Evolutionary conservation across 345 rosid species (phyloP).

Genomic region (Viola odorata): DNA sequence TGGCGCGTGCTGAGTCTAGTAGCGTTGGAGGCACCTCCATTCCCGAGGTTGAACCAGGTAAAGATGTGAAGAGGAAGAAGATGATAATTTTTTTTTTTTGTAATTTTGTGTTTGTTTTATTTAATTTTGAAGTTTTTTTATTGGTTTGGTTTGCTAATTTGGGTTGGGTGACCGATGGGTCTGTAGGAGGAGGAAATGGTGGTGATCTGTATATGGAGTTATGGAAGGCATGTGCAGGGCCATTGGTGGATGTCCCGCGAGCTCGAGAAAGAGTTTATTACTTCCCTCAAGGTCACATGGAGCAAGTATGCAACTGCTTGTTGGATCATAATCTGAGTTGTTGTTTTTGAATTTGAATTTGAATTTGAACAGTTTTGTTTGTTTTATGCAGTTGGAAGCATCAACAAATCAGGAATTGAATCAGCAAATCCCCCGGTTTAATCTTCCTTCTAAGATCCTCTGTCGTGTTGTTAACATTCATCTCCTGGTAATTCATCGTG

Average conservation of each 20-base stretch:
- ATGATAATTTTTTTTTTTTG: no score
- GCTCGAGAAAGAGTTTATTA: conserved; percentile 58
- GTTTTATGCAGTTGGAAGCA: conserved; percentile 61
- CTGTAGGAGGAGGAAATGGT: conserved; percentile 11
- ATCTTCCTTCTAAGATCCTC: conserved; percentile 71
- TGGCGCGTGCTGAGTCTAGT: conserved; percentile 40
- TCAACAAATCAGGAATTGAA: conserved; percentile 73
- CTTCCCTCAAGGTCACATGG: conserved; percentile 97
- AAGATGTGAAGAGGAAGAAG: conserved; percentile 1
- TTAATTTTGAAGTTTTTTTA: no score
- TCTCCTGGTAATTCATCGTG: conserved; percentile 44
- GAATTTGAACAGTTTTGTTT: conserved; percentile 7
- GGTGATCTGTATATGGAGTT: conserved; percentile 59
- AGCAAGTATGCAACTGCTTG: conserved; percentile 46
- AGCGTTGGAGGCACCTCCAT: conserved; percentile 28
- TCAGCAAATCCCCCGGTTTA: conserved; percentile 62
- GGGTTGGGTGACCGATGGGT: conserved; percentile 19
- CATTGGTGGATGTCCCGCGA: conserved; percentile 70
- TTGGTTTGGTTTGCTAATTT: conserved; percentile 4
- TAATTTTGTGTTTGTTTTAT: no score
- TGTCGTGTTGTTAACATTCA: conserved; percentile 71
- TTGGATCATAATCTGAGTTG: background rate
- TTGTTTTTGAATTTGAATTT: background rate
- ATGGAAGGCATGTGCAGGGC: conserved; percentile 90
- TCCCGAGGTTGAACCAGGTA: conserved; percentile 32